Base-by-base conservation (phyloP, 768 basidiomycete genomes). In the Phanerochaete sordida region DNA sequence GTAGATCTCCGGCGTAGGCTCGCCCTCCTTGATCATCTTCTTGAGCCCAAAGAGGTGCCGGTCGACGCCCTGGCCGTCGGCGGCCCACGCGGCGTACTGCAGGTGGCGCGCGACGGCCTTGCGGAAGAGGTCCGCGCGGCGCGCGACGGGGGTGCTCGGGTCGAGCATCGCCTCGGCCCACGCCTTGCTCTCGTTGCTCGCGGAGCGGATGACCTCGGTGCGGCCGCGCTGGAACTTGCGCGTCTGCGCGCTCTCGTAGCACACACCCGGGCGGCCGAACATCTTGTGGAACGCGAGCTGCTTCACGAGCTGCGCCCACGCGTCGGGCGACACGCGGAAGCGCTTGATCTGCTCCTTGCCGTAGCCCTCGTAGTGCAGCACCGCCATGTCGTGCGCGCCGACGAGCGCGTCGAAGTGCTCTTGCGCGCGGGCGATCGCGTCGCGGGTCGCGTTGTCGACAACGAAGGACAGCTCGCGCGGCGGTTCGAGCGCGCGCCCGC, bases 221-320 rank as follows among this genome's bases (percentile, higher is more conserved):
- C 96, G 79, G 0, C 97, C 97, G 1, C 81, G 82, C 71, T 92
- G 84, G 79, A 85, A 99, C 72, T 92, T 94, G 27, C 97, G 81
- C 57, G 96, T 98, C 76, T 98, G 95, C 5, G 90, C 89, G 63
- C 87, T 89, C 79, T 99, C 96, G 76, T 99, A 99, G 62, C 90
- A 87, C 48, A 91, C 86, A 1, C 84, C 91, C 9, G 90, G 86
- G 1, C 90, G 81, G 6, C 78, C 77, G 66, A 78, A 81, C 81
- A 95, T 84, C 76, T 95, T 95, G 73, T 90, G 85, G 79, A 92
- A 98, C 23, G 95, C 96, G 49, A 98, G 87, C 74, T 98, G 96
- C 77, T 95, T 98, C 65, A 95, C 87, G 56, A 98, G 81, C 75
- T 99, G 97, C 19, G 82, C 91, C 87, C 94, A 95, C 27, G 95